Conservation (phyloP, 306 rosid species). For the Vigna angularis region DNA sequence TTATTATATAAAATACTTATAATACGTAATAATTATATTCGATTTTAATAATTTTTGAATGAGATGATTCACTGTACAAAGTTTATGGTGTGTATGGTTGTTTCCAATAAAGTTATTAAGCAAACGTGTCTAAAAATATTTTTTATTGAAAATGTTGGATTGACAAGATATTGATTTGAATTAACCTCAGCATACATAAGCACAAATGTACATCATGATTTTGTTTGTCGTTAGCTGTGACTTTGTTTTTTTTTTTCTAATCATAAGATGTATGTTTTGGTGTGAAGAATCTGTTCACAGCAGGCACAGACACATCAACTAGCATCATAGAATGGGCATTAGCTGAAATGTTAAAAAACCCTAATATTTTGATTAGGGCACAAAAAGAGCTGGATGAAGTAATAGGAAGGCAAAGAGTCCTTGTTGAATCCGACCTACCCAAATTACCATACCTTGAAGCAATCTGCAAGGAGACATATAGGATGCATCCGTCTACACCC, state of each 20-base stretch:
- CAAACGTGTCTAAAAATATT: neutral
- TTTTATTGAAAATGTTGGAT: neutral
- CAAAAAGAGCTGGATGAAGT: conserved; percentile 54
- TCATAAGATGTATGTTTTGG: neutral
- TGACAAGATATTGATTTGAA: neutral
- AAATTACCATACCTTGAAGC: conserved; percentile 55
- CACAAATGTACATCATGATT: neutral
- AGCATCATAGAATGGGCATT: conserved; percentile 67
- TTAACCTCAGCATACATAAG: neutral
- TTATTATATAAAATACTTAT: too few species aligned
- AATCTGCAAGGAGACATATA: conserved; percentile 58
- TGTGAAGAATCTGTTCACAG: conserved; percentile 45
- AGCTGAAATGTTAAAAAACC: conserved; percentile 56
- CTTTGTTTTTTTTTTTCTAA: neutral
- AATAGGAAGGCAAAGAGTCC: conserved; percentile 43
- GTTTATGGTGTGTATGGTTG: neutral
- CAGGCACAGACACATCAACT: conserved; percentile 61
- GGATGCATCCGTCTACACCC: conserved; percentile 62
- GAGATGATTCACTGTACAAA: neutral
- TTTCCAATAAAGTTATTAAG: too few species aligned
- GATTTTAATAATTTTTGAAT: neutral
- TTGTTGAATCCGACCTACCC: conserved; percentile 50
- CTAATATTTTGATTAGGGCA: conserved; percentile 45
- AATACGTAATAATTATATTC: too few species aligned
- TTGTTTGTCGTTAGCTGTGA: neutral